These are phyloP conservation scores for Xenoacremonium recifei DNA, from an alignment of 2,329 filamentous ascomycete species.

Conservation along the genomic window DNA sequence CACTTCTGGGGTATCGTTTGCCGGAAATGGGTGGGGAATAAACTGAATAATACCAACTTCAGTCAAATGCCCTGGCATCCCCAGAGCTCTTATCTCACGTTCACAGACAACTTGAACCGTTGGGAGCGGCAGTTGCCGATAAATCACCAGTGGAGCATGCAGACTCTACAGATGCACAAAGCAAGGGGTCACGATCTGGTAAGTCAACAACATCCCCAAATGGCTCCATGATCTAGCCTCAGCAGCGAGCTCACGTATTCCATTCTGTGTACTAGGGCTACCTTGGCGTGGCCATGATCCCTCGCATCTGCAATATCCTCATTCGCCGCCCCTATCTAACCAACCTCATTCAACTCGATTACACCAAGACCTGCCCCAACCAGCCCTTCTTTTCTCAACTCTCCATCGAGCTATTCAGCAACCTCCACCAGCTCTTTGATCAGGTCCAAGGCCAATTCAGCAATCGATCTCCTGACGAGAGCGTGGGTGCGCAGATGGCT, in stretches of 20 bases:
- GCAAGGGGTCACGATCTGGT: conserved; percentile 50
- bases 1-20: conserved; percentile 54
- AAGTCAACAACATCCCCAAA: no score
- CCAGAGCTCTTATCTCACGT: no score
- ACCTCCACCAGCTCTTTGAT: conserved; percentile 46
- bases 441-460: conserved; percentile 53
- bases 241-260: no score
- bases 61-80: no score
- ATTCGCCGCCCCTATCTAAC: conserved; percentile 52
- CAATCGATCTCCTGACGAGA: conserved; percentile 43
- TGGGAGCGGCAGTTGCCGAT: conserved; percentile 50
- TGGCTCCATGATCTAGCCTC: no score
- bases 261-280: conserved; percentile 45
- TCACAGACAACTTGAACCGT: conserved; percentile 39
- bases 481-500: conserved; percentile 53
- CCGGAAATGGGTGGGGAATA: no score
- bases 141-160: conserved; percentile 46
- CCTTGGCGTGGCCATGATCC: conserved; percentile 53
- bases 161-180: conserved; percentile 45
- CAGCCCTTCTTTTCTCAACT: conserved; percentile 42
- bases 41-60: no score
- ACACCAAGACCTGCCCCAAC: conserved; percentile 33
- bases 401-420: conserved; percentile 46
- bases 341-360: neutral
- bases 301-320: conserved; percentile 56